A percentile compares a stretch with the other conserved stretches of the same genome.
These are phyloP conservation scores for Penicillium sp. DNA, from an alignment of 2,329 filamentous ascomycete species.

Conservation along the genomic window DNA sequence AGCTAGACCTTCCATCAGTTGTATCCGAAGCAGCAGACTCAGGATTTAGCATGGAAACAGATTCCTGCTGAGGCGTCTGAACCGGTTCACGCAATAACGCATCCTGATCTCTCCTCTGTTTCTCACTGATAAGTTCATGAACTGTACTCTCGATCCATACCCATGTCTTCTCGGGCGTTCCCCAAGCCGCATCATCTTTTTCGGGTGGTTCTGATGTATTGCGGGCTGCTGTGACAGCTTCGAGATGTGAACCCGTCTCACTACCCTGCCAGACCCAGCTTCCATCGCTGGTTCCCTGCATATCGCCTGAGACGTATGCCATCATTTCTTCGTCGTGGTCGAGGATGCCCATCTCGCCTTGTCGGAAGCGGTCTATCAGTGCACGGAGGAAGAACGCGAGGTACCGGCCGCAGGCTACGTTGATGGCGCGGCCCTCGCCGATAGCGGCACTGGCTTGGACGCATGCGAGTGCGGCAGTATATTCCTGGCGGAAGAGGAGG, in stretches of 20 bases:
- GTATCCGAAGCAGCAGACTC: conserved; percentile 24
- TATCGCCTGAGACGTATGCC: conserved; percentile 80
- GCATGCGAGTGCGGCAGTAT: conserved; percentile 70
- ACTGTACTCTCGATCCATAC: conserved; percentile 1
- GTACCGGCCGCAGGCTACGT: conserved; percentile 76
- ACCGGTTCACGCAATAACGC: background rate
- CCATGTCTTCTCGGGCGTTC: background rate
- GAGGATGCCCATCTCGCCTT: conserved; percentile 40
- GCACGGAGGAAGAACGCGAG: conserved; percentile 75
- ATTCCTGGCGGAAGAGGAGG: conserved; percentile 72
- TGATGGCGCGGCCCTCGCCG: conserved; percentile 69
- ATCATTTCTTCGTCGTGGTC: conserved; percentile 83
- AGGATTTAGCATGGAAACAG: conserved; percentile 21
- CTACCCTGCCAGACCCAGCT: conserved; percentile 80
- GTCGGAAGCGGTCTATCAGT: conserved; percentile 59
- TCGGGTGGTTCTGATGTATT: background rate
- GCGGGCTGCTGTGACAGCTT: background rate
- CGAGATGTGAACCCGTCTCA: conserved; percentile 41
- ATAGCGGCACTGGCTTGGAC: conserved; percentile 71
- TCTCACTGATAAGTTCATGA: conserved; percentile 29
- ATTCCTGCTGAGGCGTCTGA: conserved; percentile 16
- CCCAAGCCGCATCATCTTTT: background rate
- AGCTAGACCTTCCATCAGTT: conserved; percentile 27
- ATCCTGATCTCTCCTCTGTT: conserved; percentile 31
- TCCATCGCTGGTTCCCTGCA: conserved; percentile 74